Percentiles rank a stretch among this genome's conserved stretches.
These are phyloP conservation scores for Phaeolepiota aurea DNA, from an alignment of 768 basidiomycete species.

Conservation along the genomic window DNA sequence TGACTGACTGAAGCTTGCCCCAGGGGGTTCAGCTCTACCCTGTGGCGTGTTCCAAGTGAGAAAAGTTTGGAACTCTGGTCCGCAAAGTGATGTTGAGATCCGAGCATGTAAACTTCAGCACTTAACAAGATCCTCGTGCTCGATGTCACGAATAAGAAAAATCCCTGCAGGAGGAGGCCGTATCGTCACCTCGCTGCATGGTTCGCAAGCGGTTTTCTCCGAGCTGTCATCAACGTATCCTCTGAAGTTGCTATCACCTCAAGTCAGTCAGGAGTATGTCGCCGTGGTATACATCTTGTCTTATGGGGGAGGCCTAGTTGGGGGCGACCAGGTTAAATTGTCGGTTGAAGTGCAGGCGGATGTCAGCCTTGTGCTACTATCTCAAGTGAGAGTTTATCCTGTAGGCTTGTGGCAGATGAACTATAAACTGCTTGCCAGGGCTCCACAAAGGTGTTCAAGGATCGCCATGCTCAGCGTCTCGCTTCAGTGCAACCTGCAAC, in stretches of 20 bases:
- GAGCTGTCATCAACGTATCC: constrained; percentile 79
- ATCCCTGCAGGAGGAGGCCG: constrained; percentile 45
- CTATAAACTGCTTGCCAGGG: constrained; percentile 39
- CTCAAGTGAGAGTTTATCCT: constrained; percentile 53
- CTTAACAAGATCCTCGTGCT: too few relatives aligned
- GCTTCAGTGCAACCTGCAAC: constrained; percentile 25
- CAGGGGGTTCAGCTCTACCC: too few relatives aligned
- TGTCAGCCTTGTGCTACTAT: constrained; percentile 63
- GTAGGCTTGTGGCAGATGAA: background rate
- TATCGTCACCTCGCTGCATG: constrained; percentile 45
- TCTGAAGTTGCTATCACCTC: constrained; percentile 79
- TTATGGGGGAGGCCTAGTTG: constrained; percentile 90
- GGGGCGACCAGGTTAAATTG: constrained; percentile 69
- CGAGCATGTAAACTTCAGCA: too few relatives aligned
- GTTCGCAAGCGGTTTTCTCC: constrained; percentile 53
- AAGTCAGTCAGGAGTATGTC: constrained; percentile 36
- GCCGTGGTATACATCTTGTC: constrained; percentile 73
- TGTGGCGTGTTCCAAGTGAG: background rate
- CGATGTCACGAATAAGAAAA: constrained; percentile 16
- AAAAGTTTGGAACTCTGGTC: background rate
- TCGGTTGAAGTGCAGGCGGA: constrained; percentile 48
- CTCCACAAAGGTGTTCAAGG: constrained; percentile 92
- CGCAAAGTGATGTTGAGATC: background rate
- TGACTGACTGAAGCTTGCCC: too few relatives aligned
- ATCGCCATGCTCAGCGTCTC: constrained; percentile 50